Conservation (phyloP, 1,139 yeast genomes). For the Candida albicans region DNA sequence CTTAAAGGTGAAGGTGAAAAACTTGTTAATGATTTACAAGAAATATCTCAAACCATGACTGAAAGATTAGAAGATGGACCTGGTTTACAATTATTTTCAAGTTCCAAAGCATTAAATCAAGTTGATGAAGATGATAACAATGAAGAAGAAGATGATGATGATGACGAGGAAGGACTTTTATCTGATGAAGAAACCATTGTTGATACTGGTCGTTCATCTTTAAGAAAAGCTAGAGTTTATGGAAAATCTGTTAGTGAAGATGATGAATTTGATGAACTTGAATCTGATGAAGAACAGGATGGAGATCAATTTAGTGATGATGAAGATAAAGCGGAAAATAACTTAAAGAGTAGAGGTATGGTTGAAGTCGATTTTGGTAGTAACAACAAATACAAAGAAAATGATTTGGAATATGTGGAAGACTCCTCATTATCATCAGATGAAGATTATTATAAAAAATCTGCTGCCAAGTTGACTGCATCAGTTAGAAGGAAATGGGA, state of each 20-base stretch:
- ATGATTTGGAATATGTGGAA: constrained; percentile 52
- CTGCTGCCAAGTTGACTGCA: constrained; percentile 51
- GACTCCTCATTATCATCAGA: constrained; percentile 46
- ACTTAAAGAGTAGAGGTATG: constrained; percentile 17
- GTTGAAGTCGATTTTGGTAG: constrained; percentile 53
- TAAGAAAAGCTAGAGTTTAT: constrained; percentile 62
- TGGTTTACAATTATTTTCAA: constrained; percentile 72
- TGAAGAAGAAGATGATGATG: constrained; percentile 33
- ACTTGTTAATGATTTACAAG: constrained; percentile 78
- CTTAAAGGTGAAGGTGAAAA: constrained; percentile 82
- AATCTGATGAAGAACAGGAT: constrained; percentile 35
- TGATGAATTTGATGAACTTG: constrained; percentile 45
- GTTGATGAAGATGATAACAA: constrained; percentile 34
- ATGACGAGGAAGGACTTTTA: constrained; percentile 35
- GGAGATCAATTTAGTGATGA: constrained; percentile 36
- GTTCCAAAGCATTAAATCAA: constrained; percentile 51
- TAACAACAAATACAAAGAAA: constrained; percentile 37
- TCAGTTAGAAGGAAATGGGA: constrained; percentile 60
- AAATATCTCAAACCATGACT: constrained; percentile 61
- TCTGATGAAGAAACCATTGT: constrained; percentile 25
- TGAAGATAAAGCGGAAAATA: constrained; percentile 19
- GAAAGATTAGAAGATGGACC: constrained; percentile 63
- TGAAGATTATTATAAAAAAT: constrained; percentile 35
- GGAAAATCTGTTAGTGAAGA: constrained; percentile 55
- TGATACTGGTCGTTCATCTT: constrained; percentile 55